These are phyloP conservation scores for Daedaleopsis sinensis DNA, from an alignment of 768 basidiomycete species.

Conservation along the genomic window DNA sequence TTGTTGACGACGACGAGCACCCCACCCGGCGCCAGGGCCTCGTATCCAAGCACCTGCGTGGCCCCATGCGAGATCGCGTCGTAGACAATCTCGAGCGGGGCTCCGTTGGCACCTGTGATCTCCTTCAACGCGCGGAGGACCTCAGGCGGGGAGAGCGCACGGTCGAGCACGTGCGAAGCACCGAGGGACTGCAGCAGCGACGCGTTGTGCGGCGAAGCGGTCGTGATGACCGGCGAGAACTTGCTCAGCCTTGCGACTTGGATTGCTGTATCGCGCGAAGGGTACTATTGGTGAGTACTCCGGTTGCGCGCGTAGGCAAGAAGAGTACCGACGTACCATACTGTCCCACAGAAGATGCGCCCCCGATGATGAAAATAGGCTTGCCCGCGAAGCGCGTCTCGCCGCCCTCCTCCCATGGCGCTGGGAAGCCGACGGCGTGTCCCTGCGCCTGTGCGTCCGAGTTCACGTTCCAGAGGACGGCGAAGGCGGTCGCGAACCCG, in stretches of 20 bases:
- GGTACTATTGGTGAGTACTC: neutral
- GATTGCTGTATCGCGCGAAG: constrained; percentile 22
- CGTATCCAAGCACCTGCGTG: constrained; percentile 27
- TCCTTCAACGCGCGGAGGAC: constrained; percentile 14
- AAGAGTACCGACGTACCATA: constrained; percentile 26
- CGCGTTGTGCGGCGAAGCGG: constrained; percentile 28
- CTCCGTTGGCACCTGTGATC: constrained; percentile 15
- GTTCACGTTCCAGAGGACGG: constrained; percentile 36
- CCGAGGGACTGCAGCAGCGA: constrained; percentile 23
- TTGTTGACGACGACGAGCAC: constrained; percentile 18
- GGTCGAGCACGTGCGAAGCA: constrained; percentile 32
- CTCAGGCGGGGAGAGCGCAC: constrained; percentile 13
- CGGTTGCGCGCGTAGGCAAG: neutral
- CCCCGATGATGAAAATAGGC: constrained; percentile 31
- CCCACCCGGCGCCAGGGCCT: constrained; percentile 28
- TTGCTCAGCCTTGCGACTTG: constrained; percentile 31
- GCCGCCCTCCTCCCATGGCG: constrained; percentile 31
- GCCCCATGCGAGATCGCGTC: constrained; percentile 27
- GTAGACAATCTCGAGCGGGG: constrained; percentile 27
- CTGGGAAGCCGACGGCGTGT: too few relatives aligned
- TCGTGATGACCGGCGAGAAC: constrained; percentile 33
- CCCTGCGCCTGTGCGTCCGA: constrained; percentile 10
- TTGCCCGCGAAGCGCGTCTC: constrained; percentile 26
- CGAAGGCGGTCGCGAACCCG: constrained; percentile 39
- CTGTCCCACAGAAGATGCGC: constrained; percentile 33